A percentile compares a stretch with the other conserved stretches of the same genome.
These are phyloP conservation scores for Clonostachys rosea DNA, from an alignment of 2,329 filamentous ascomycete genomes.

Conservation along the genomic window DNA sequence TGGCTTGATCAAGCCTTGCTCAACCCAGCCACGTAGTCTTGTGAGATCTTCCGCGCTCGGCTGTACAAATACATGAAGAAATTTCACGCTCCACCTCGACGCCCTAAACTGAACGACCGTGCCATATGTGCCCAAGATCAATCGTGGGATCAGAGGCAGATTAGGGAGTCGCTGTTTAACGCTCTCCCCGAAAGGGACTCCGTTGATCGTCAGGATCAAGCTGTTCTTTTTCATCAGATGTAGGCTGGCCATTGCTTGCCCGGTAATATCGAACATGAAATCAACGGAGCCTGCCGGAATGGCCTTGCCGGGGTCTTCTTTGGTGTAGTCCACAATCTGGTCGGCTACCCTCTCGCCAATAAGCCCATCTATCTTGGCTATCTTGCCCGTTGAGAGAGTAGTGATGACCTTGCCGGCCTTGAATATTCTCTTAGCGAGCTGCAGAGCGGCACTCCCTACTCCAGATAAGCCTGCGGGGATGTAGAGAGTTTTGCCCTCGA, in stretches of 20 bases:
- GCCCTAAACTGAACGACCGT: too few species aligned
- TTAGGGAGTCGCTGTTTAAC: too few species aligned
- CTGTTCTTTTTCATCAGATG: too few species aligned
- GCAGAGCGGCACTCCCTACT: constrained; percentile 9
- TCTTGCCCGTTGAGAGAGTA: constrained; percentile 35
- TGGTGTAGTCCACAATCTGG: constrained; percentile 17
- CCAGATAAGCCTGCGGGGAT: constrained; percentile 10
- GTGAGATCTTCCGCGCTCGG: too few species aligned
- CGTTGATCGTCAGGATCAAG: too few species aligned
- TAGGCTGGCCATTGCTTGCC: constrained; percentile 9
- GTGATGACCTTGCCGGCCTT: constrained; percentile 36
- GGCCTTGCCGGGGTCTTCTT: constrained; percentile 6
- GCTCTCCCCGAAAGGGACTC: too few species aligned
- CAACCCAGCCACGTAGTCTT: too few species aligned
- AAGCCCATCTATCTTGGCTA: constrained; percentile 24
- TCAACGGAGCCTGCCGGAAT: constrained; percentile 29
- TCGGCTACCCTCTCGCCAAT: constrained; percentile 31
- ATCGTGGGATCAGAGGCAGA: too few species aligned
- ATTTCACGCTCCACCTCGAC: too few species aligned
- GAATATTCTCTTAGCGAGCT: constrained; percentile 38
- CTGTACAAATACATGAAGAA: too few species aligned
- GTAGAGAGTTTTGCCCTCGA: constrained; percentile 24
- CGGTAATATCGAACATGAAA: constrained; percentile 35
- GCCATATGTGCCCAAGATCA: too few species aligned
- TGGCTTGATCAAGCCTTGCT: too few species aligned